Conservation (phyloP, 2,329 filamentous ascomycete species). For the Cercospora beticola region DNA sequence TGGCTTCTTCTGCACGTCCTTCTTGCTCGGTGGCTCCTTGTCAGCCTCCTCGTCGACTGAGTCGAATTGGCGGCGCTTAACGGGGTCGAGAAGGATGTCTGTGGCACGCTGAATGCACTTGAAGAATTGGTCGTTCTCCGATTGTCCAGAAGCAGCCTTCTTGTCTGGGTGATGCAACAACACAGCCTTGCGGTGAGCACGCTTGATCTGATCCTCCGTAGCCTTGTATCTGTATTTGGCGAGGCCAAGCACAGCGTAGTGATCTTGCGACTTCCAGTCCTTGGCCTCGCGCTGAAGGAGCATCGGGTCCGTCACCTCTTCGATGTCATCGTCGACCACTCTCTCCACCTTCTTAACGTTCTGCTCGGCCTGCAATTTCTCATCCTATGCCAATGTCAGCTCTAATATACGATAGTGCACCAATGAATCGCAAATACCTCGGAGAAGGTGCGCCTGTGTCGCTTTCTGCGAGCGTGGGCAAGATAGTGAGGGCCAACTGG, state of each 20-base stretch:
- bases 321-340: conserved; percentile 86
- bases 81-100: conserved; percentile 87
- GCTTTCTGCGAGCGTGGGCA: conserved; percentile 83
- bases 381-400: conserved; percentile 72
- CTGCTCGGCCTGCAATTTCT: conserved; percentile 92
- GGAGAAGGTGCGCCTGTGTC: conserved; percentile 88
- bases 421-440: conserved; percentile 10
- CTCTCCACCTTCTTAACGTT: conserved; percentile 96
- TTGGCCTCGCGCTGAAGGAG: conserved; percentile 93
- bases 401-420: too few species aligned
- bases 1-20: conserved; percentile 68
- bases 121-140: conserved; percentile 98
- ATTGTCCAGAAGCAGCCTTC: conserved; percentile 84
- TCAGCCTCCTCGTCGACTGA: conserved; percentile 94
- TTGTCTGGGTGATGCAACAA: conserved; percentile 98
- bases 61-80: conserved; percentile 92
- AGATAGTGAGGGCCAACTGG: conserved; percentile 93
- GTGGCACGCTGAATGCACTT: conserved; percentile 99
- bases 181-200: conserved; percentile 98
- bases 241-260: conserved; percentile 93
- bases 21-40: conserved; percentile 89
- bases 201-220: conserved; percentile 97
- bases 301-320: conserved; percentile 88
- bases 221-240: conserved; percentile 90
- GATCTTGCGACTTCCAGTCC: conserved; percentile 99